These are phyloP conservation scores for Rubroboletus satanas DNA, from an alignment of 768 basidiomycete genomes.

Conservation along the genomic window DNA sequence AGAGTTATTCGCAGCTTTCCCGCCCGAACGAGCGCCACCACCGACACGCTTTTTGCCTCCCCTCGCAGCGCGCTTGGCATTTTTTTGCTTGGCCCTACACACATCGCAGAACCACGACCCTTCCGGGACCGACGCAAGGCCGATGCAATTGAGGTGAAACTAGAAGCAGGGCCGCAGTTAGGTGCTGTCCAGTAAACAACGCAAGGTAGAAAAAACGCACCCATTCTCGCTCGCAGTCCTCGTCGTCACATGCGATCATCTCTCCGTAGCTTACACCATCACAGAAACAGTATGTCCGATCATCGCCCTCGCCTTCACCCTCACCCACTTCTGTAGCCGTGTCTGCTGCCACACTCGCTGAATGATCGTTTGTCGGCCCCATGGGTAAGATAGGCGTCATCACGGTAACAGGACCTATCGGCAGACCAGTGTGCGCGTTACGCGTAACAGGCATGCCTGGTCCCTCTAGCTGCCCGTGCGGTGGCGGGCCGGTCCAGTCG, in stretches of 20 bases:
- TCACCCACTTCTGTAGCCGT: conserved; percentile 44
- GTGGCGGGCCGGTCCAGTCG: conserved; percentile 49
- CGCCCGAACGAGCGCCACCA: conserved; percentile 30
- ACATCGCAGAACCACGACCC: conserved; percentile 75
- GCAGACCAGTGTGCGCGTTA: conserved; percentile 25
- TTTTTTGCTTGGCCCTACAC: conserved; percentile 55
- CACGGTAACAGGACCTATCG: conserved; percentile 24
- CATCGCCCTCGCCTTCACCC: conserved; percentile 54
- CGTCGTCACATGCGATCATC: conserved; percentile 92
- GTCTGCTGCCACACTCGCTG: conserved; percentile 36
- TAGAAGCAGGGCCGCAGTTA: conserved; percentile 30
- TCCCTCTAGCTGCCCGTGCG: conserved; percentile 61
- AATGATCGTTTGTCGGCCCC: conserved; percentile 30
- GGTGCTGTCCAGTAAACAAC: background rate
- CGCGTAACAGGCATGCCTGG: conserved; percentile 74
- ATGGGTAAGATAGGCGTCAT: conserved; percentile 23
- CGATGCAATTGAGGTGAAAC: conserved; percentile 81
- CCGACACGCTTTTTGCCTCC: conserved; percentile 52
- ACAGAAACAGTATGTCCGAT: conserved; percentile 81
- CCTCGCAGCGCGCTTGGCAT: conserved; percentile 45
- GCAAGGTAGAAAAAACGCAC: conserved; percentile 43
- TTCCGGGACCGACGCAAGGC: conserved; percentile 59
- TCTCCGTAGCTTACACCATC: conserved; percentile 82
- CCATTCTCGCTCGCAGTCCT: conserved; percentile 83
- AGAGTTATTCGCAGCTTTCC: conserved; percentile 29